Conservation (phyloP, 768 basidiomycete species). For the Serendipita indica region DNA sequence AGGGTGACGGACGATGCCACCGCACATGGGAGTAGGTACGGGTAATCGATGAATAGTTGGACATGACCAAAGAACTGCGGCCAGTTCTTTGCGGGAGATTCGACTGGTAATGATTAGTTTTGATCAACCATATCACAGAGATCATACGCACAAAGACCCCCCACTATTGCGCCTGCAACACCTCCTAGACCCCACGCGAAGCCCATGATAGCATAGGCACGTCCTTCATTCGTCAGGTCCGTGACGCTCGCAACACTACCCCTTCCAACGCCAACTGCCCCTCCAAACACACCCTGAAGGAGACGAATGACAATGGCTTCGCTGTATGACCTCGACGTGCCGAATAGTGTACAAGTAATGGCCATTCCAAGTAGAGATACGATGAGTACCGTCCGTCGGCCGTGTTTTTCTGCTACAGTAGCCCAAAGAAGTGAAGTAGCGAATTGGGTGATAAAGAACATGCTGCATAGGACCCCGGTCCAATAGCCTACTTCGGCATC, state of each 20-base stretch:
- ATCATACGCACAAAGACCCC: conserved; percentile 53
- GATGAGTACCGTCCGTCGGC: conserved; percentile 68
- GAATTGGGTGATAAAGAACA: conserved; percentile 92
- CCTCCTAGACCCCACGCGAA: conserved; percentile 97
- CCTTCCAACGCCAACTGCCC: conserved; percentile 88
- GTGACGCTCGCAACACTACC: conserved; percentile 78
- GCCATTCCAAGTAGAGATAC: conserved; percentile 78
- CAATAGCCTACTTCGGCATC: conserved; percentile 81
- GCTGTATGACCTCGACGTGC: conserved; percentile 55
- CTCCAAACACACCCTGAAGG: conserved; percentile 82
- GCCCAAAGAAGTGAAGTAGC: conserved; percentile 91
- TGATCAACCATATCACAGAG: conserved; percentile 15
- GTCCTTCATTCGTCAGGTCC: conserved; percentile 80
- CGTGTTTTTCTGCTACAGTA: conserved; percentile 87
- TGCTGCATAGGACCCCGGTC: conserved; percentile 76
- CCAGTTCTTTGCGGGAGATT: conserved; percentile 77
- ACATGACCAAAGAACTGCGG: conserved; percentile 53
- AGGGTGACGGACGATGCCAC: conserved; percentile 66
- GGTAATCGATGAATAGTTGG: conserved; percentile 59
- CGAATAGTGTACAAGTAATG: conserved; percentile 60
- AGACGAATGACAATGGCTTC: conserved; percentile 79
- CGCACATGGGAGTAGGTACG: conserved; percentile 79
- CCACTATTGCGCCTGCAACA: conserved; percentile 76
- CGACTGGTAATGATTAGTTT: conserved; percentile 40
- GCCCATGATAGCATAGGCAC: conserved; percentile 88